Base-by-base conservation (phyloP, 768 basidiomycete genomes). In the Coprinopsis cinerea region DNA sequence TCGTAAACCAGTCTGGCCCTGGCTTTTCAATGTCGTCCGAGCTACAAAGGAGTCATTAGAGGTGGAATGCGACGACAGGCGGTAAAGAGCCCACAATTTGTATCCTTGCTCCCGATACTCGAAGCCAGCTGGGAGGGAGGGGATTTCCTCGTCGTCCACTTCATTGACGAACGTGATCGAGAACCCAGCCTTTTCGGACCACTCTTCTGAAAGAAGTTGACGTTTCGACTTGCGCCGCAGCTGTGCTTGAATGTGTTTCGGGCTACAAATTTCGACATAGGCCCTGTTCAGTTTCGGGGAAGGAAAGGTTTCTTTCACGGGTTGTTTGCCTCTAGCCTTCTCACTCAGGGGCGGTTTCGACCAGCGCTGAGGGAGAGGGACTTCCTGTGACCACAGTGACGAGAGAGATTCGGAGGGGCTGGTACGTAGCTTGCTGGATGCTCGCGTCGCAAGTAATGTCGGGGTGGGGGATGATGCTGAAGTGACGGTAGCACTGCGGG, bases 81-180 rank as follows among this genome's bases (percentile, higher is more conserved):
- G 42, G 9, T 20, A 20, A 26, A 22, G 41, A 30, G 64, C 79
- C 41, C 56, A 76, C 77, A 73, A 76, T 11, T 63, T 47, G 45
- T 83, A 85, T 9, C 68, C 66, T 30, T 61, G 64, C 57, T 85
- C 83, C 11, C 81, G 53, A 57, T 83, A 85, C 48, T 51, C 47
- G 46, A 85, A 85, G 14, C 58, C 57, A 0, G 62, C 53, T 3
- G 67, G 59, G n/a, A 78, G 56, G 2, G 55, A 61, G 0, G 81
- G 82, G 2, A 75, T 56, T 10, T 70, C 64, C 30, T 77, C 72
- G 20, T 67, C 67, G 44, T 77, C 75, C 4, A 72, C 60, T 2
- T 69, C 64, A 42, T 76, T 76, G 11, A 59, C 53, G 26, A 77
- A 58, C 1, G 52, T 59, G 15, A 76, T 64, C 2, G 56, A 22